phyloP scores from a whole-genome alignment of 2,329 filamentous ascomycete species.

The Epichloe sp. region DNA sequence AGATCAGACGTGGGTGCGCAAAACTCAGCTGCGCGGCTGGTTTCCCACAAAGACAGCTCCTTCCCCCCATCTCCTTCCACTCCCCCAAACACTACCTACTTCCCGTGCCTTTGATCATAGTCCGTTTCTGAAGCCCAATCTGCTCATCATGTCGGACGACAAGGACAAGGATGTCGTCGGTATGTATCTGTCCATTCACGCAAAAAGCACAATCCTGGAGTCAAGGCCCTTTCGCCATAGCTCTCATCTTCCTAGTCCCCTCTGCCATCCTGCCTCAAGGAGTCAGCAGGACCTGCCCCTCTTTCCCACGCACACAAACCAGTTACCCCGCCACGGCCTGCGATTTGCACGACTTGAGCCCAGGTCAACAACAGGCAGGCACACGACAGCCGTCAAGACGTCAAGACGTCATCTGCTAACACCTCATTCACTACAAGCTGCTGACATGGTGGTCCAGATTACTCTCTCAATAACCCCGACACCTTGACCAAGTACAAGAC shows the following conservation, averaged over 20 bases:
- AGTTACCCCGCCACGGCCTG: slow-evolving; percentile 8
- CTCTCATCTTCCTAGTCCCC: not conserved
- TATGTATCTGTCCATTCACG: slow-evolving; percentile 16
- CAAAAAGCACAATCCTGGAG: not conserved
- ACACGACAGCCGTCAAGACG: slow-evolving; percentile 1
- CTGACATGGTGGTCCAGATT: slow-evolving; percentile 41
- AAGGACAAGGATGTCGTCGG: slow-evolving; percentile 34
- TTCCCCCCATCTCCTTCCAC: slow-evolving; percentile 4
- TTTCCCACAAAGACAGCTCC: slow-evolving; percentile 4
- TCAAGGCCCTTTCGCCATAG: not conserved
- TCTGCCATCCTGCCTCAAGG: not conserved
- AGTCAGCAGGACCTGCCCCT: slow-evolving; percentile 11
- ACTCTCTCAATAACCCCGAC: slow-evolving; percentile 80
- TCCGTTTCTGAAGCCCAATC: not conserved
- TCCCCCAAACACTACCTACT: not conserved
- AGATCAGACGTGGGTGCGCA: not conserved
- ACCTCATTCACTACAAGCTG: not conserved
- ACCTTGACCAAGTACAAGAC: slow-evolving; percentile 99
- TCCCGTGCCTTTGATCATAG: not conserved
- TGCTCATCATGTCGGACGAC: slow-evolving; percentile 30
- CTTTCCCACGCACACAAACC: slow-evolving; percentile 9
- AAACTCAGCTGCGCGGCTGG: not conserved
- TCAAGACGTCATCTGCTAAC: not conserved
- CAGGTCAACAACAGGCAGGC: not conserved
- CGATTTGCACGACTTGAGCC: not conserved